Evolutionary conservation across 108 stramenopile genomes (phyloP).

Genomic region (Seminavis robusta): DNA sequence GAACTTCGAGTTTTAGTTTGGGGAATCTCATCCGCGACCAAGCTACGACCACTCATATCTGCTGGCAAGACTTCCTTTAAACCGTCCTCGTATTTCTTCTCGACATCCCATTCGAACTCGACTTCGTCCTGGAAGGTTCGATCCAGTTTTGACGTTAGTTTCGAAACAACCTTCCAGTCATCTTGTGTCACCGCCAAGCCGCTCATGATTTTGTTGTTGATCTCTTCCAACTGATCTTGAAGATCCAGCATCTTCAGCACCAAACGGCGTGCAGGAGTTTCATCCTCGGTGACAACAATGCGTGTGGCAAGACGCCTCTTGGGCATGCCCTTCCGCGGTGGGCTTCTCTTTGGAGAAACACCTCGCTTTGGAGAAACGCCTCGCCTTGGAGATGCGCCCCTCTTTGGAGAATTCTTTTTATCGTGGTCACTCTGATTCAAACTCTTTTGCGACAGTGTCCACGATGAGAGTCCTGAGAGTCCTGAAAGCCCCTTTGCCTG

Average conservation of each 20-base stretch:
- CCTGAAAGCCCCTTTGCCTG: too few relatives aligned
- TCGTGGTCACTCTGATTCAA: background rate
- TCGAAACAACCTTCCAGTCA: slow-evolving; percentile 5
- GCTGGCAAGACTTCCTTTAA: background rate
- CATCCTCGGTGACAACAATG: slow-evolving; percentile 4
- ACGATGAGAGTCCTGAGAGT: background rate
- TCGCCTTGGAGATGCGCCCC: background rate
- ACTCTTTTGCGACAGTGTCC: background rate
- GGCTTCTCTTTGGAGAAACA: background rate
- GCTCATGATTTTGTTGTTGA: slow-evolving; percentile 13
- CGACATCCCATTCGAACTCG: background rate
- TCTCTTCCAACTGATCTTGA: slow-evolving; percentile 2
- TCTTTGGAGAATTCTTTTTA: background rate
- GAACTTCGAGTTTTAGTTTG: background rate
- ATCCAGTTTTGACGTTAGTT: background rate
- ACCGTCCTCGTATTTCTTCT: too few relatives aligned
- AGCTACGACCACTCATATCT: background rate
- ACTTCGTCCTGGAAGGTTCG: background rate
- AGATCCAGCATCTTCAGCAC: slow-evolving; percentile 19
- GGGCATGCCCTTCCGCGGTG: background rate
- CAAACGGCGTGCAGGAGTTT: slow-evolving; percentile 13
- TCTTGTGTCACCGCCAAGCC: slow-evolving; percentile 9
- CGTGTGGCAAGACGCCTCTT: too few relatives aligned
- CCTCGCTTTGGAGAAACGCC: background rate
- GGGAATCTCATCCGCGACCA: background rate